Conservation (phyloP, 192 early-diverging fungal genomes). For the Coemansia sp. region DNA sequence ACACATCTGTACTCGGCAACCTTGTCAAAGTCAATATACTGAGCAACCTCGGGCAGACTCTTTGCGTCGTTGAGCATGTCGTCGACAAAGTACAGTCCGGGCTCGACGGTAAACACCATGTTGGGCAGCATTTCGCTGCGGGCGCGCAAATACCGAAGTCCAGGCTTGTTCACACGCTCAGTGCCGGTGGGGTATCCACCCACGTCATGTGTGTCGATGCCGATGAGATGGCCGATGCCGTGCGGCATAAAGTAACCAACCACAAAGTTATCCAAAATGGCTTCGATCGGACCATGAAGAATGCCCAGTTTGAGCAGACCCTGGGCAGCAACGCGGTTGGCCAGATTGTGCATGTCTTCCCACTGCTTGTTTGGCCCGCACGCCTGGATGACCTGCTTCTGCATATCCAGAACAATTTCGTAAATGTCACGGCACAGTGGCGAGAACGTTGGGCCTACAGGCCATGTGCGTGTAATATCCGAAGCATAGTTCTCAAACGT, state of each 20-base stretch:
- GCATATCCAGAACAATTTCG: conserved; percentile 77
- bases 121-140: conserved; percentile 70
- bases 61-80: conserved; percentile 68
- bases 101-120: conserved; percentile 92
- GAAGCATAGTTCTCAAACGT: conserved; percentile 79
- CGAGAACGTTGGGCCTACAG: conserved; percentile 73
- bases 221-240: conserved; percentile 85
- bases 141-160: conserved; percentile 74
- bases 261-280: conserved; percentile 66
- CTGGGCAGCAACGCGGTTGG: conserved; percentile 68
- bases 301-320: conserved; percentile 63
- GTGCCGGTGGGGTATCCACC: conserved; percentile 72
- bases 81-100: conserved; percentile 91
- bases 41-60: conserved; percentile 27
- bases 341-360: conserved; percentile 78
- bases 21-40: conserved; percentile 67
- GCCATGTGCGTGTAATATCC: conserved; percentile 90
- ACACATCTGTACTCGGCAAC: conserved; percentile 70
- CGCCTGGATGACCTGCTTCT: conserved; percentile 66
- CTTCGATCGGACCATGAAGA: conserved; percentile 61
- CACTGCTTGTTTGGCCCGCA: conserved; percentile 77
- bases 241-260: conserved; percentile 88
- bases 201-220: conserved; percentile 89
- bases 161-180: conserved; percentile 67
- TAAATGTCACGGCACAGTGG: conserved; percentile 74